Base-by-base conservation (phyloP, 768 basidiomycete genomes). In the Auriscalpium microsporum region DNA sequence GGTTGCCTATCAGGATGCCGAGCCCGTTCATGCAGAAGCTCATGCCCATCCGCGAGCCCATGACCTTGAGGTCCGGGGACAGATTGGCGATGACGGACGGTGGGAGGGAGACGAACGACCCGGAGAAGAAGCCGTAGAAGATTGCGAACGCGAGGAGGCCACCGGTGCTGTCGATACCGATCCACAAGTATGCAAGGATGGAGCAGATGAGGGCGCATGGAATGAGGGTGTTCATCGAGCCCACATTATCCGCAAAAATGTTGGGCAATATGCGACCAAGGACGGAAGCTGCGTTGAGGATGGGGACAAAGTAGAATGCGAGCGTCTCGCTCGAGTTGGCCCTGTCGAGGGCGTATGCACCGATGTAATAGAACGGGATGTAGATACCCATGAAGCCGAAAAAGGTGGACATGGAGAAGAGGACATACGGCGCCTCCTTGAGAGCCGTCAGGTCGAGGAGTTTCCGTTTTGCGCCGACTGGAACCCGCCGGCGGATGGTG, bases 181-280 rank as follows among this genome's bases (percentile, higher is more conserved):
- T 64, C 64, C 76, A 68, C 2, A 65, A 64, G 50, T 74, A 78
- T 47, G 78, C 71, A 56, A 73, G 69, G n/a, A 67, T 65, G n/a
- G 70, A 73, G 46, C 70, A 66, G 45, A 68, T 49, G 8, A 72
- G 54, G 23, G 70, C 72, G 38, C 63, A 62, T 0, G 71, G 68
- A 10, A 74, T 55, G 50, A 75, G 56, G 56, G 64, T 70, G 60
- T 79, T 81, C 52, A 81, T 64, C n/a, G 76, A 74, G 0, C 81
- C 80, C 59, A 71, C 72, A 16, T 62, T 60, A 62, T 81, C 78
- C n/a, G 78, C 80, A 48, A 79, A 59, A 56, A 79, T 69, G 64
- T 81, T 81, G 0, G 83, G 82, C 2, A 84, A 57, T 7, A 76
- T 77, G 45, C 83, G 74, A n/a, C 83, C 83, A 57, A 81, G 69